Conservation (phyloP, 2,329 filamentous ascomycete genomes). For the Venturia pyrina region DNA sequence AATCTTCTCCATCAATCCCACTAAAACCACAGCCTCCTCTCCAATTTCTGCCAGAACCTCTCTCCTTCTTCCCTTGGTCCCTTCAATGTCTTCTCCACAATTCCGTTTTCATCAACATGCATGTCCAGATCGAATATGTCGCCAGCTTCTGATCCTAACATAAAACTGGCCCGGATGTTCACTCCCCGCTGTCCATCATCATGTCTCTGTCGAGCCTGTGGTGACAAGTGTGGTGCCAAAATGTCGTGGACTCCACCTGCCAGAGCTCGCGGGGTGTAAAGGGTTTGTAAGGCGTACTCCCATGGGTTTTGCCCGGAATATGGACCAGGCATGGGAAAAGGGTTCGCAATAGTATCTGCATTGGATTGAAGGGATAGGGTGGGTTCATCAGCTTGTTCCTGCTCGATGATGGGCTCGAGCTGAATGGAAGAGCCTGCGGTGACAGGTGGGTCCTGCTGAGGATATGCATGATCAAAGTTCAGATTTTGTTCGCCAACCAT, state of each 20-base stretch:
- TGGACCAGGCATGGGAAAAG: slow-evolving; percentile 19
- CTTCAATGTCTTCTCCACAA: slow-evolving; percentile 10
- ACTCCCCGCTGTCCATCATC: slow-evolving; percentile 23
- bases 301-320: slow-evolving; percentile 14
- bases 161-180: slow-evolving; percentile 36
- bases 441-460: neutral
- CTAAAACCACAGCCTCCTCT: slow-evolving; percentile 35
- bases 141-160: slow-evolving; percentile 26
- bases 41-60: slow-evolving; percentile 31
- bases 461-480: neutral
- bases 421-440: neutral
- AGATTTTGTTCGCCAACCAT: neutral
- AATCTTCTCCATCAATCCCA: neutral
- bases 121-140: slow-evolving; percentile 39
- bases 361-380: neutral
- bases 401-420: neutral
- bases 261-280: slow-evolving; percentile 30
- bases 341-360: slow-evolving; percentile 17
- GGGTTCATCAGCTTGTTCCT: neutral
- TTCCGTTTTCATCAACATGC: slow-evolving; percentile 24
- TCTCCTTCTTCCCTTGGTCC: slow-evolving; percentile 4
- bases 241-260: slow-evolving; percentile 31
- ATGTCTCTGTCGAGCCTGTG: slow-evolving; percentile 26
- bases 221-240: slow-evolving; percentile 31
- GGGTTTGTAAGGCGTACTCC: slow-evolving; percentile 24